Evolutionary conservation across 352 stramenopile species (phyloP).

Genomic region (Phytophthora chlamydospora): DNA sequence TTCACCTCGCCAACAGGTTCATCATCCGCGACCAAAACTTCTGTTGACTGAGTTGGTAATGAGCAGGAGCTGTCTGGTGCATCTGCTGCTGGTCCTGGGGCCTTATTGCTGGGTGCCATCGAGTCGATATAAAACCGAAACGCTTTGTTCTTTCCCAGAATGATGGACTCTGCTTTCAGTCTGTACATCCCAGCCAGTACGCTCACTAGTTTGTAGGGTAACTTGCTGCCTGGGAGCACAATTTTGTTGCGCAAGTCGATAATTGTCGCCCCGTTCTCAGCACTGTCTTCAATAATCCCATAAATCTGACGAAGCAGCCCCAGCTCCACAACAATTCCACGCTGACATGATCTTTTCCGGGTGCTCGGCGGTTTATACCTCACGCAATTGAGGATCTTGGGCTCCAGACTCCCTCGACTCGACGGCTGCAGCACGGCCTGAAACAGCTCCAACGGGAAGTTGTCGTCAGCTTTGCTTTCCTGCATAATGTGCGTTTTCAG

Average conservation of each 20-base stretch:
- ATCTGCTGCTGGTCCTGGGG: not conserved
- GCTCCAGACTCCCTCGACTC: constrained; percentile 54
- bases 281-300: constrained; percentile 71
- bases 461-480: constrained; percentile 66
- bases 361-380: constrained; percentile 54
- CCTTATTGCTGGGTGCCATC: constrained; percentile 26
- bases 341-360: constrained; percentile 13
- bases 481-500: constrained; percentile 71
- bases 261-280: constrained; percentile 68
- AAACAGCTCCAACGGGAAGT: constrained; percentile 72
- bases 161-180: constrained; percentile 75
- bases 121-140: constrained; percentile 70
- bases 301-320: constrained; percentile 78
- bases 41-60: constrained; percentile 10
- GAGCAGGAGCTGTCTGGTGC: constrained; percentile 1
- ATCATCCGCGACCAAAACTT: constrained; percentile 11
- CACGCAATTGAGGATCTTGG: constrained; percentile 85
- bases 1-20: constrained; percentile 17
- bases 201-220: constrained; percentile 81
- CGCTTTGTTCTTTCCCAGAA: constrained; percentile 84
- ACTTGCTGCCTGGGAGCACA: constrained; percentile 70
- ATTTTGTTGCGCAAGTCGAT: constrained; percentile 78
- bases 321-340: constrained; percentile 69
- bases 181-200: constrained; percentile 73
- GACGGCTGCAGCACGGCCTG: constrained; percentile 74